Percentiles rank a stretch among this genome's conserved stretches.
These are phyloP conservation scores for Rhizomucor pusillus DNA, from an alignment of 371 early-diverging fungal genomes.

Conservation along the genomic window DNA sequence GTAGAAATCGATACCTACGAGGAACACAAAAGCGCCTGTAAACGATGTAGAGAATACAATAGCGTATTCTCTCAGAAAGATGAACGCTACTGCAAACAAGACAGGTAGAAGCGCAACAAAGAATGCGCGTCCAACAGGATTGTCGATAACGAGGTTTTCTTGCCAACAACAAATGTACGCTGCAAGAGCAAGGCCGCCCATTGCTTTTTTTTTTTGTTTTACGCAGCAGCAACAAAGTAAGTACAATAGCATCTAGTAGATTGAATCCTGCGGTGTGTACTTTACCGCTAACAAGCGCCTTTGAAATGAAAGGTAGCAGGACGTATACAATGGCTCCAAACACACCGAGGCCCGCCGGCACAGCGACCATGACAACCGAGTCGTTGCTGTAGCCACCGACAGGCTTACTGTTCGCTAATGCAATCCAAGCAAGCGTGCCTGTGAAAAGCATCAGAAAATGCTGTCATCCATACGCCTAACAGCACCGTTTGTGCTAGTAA, in stretches of 20 bases:
- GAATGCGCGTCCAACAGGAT: constrained; percentile 13
- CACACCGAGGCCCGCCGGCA: constrained; percentile 21
- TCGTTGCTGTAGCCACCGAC: constrained; percentile 18
- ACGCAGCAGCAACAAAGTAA: no score
- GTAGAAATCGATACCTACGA: constrained; percentile 15
- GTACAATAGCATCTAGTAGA: no score
- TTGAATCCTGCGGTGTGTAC: no score
- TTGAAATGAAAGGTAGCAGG: constrained; percentile 5
- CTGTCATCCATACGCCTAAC: no score
- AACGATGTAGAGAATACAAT: constrained; percentile 12
- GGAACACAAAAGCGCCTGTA: constrained; percentile 13
- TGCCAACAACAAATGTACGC: constrained; percentile 32
- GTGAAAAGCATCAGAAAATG: no score
- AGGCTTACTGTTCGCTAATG: constrained; percentile 13
- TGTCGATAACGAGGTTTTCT: constrained; percentile 21
- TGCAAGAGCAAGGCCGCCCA: constrained; percentile 26
- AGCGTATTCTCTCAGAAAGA: constrained; percentile 8
- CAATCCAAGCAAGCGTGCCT: constrained; percentile 19
- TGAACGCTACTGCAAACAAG: constrained; percentile 5
- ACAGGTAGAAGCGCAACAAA: constrained; percentile 15
- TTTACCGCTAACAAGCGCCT: constrained; percentile 15
- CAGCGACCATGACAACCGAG: constrained; percentile 16
- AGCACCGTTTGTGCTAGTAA: no score
- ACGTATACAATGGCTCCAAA: constrained; percentile 15
- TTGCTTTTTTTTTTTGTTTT: no score